A percentile compares a stretch with the other conserved stretches of the same genome.
phyloP scores from a whole-genome alignment of 495 filamentous ascomycete genomes.

The Xylaria grammica region DNA sequence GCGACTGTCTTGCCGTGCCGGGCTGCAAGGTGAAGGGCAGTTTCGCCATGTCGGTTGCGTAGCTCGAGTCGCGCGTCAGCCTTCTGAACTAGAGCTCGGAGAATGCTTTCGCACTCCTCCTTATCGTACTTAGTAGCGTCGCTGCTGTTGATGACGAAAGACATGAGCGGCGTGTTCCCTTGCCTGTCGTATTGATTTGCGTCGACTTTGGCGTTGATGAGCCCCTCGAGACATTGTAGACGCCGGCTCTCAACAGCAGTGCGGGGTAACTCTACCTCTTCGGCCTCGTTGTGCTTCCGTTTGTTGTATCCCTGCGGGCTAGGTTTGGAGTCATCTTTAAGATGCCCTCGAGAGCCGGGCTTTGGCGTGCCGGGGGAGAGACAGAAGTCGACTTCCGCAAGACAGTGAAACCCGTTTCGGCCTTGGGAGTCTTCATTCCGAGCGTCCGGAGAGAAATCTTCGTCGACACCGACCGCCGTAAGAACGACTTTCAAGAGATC shows the following conservation, averaged over 20 bases:
- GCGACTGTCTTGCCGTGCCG: conserved; percentile 50
- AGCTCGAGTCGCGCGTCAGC: conserved; percentile 43
- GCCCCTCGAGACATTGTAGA: conserved; percentile 38
- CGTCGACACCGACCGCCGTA: conserved; percentile 29
- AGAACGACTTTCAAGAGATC: conserved; percentile 44
- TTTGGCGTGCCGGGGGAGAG: conserved; percentile 14
- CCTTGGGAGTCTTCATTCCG: conserved; percentile 46
- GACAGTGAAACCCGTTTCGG: conserved; percentile 55
- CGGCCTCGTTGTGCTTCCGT: conserved; percentile 34
- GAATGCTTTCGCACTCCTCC: conserved; percentile 45
- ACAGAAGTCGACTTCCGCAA: conserved; percentile 48
- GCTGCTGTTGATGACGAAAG: conserved; percentile 48
- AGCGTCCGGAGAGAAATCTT: conserved; percentile 33
- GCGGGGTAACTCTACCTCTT: conserved; percentile 20
- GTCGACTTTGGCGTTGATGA: conserved; percentile 43
- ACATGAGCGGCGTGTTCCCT: conserved; percentile 53
- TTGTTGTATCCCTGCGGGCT: conserved; percentile 20
- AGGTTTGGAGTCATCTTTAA: not conserved
- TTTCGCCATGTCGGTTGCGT: conserved; percentile 54
- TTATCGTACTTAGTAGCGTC: conserved; percentile 41
- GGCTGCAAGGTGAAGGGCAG: conserved; percentile 51
- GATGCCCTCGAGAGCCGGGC: not conserved
- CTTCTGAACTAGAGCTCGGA: conserved; percentile 37
- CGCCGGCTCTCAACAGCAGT: conserved; percentile 22
- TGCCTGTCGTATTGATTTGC: conserved; percentile 49